These are phyloP conservation scores for Melaleuca alternifolia DNA, from an alignment of 345 rosid species.

Conservation along the genomic window DNA sequence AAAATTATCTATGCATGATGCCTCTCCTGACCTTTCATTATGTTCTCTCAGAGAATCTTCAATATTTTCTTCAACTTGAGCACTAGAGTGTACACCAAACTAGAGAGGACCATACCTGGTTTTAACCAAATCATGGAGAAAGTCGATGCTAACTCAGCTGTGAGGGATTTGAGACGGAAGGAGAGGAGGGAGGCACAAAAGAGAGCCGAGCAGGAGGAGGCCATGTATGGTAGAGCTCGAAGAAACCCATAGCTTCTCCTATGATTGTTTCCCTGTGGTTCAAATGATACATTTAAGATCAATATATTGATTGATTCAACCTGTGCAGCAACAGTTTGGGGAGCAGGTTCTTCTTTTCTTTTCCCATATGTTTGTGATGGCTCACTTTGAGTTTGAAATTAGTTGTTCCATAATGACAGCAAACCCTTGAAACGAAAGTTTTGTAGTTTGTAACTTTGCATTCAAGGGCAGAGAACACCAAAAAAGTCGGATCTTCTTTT, in stretches of 20 bases:
- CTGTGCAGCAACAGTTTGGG: not conserved
- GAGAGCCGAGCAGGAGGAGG: constrained; percentile 20
- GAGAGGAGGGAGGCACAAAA: constrained; percentile 24
- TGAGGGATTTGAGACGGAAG: constrained; percentile 21
- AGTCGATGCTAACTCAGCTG: constrained; percentile 26
- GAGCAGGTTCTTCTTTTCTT: not conserved
- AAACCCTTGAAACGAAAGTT: not conserved
- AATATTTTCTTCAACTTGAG: constrained; percentile 33
- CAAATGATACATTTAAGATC: not conserved
- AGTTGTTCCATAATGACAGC: not conserved
- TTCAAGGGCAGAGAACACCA: not conserved
- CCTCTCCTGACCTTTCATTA: not conserved
- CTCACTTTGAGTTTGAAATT: not conserved
- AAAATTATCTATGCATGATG: not conserved
- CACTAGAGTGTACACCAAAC: constrained; percentile 16
- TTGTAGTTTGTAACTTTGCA: not conserved
- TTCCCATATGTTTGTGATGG: not conserved
- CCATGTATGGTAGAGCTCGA: not conserved
- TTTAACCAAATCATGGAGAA: constrained; percentile 38
- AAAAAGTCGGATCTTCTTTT: not conserved
- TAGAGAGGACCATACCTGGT: constrained; percentile 48
- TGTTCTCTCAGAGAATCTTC: constrained; percentile 30
- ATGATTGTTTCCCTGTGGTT: not conserved
- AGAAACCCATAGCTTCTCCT: not conserved
- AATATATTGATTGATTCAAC: not conserved